These are phyloP conservation scores for Diaporthe vexans DNA, from an alignment of 2,329 filamentous ascomycete species.

Conservation along the genomic window DNA sequence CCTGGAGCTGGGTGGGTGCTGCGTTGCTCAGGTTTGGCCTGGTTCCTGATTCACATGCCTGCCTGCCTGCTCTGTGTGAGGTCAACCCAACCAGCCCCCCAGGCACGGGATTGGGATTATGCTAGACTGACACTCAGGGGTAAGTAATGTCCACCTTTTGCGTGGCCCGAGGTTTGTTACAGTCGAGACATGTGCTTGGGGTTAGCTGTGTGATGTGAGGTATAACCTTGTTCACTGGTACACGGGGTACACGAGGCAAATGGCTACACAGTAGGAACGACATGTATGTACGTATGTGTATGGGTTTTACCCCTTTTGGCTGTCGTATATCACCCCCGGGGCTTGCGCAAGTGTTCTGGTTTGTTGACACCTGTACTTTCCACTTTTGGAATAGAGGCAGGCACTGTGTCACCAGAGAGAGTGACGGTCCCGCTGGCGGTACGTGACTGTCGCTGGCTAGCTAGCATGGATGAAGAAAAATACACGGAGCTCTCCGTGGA, in stretches of 20 bases:
- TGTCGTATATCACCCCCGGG: neutral
- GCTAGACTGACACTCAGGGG: constrained; percentile 8
- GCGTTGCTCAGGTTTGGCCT: neutral
- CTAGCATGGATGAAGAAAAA: neutral
- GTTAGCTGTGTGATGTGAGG: neutral
- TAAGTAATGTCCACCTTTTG: neutral
- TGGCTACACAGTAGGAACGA: too few relatives aligned
- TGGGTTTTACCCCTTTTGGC: neutral
- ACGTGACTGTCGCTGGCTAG: too few relatives aligned
- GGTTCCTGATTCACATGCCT: constrained; percentile 20
- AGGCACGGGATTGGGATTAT: neutral
- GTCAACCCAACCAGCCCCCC: neutral
- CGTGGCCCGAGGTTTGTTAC: neutral
- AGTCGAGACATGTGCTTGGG: neutral
- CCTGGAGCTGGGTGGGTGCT: neutral
- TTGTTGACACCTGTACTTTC: neutral
- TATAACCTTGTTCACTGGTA: neutral
- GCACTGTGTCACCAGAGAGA: neutral
- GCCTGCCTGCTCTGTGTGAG: neutral
- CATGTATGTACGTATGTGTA: neutral
- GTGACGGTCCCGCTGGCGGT: too few relatives aligned
- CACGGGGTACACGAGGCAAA: neutral
- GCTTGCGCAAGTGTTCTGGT: neutral
- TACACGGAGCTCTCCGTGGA: neutral
- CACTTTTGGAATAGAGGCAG: neutral